Evolutionary conservation across 441 rosid genomes (phyloP).

Genomic region (Populus hybrid): DNA sequence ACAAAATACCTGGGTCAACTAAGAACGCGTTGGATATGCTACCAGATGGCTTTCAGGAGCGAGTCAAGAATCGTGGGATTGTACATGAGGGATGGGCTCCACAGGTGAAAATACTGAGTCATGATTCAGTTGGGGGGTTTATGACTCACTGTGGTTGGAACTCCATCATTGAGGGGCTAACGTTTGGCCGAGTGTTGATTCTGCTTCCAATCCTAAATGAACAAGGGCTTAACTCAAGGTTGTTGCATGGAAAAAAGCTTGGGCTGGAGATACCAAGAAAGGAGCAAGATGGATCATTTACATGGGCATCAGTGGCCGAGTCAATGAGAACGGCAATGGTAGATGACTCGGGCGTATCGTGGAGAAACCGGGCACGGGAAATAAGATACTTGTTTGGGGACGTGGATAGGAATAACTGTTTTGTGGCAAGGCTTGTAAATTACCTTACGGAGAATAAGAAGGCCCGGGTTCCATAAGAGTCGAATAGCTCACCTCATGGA

Average conservation of each 20-base stretch:
- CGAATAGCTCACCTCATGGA: too few relatives aligned
- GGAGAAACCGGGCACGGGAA: conserved; percentile 26
- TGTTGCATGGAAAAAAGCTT: conserved; percentile 41
- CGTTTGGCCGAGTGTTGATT: conserved; percentile 35
- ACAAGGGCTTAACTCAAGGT: conserved; percentile 63
- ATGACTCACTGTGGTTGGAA: conserved; percentile 82
- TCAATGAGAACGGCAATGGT: conserved; percentile 35
- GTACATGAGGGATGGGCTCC: conserved; percentile 49
- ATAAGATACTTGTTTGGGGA: conserved; percentile 31
- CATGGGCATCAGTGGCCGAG: conserved; percentile 43
- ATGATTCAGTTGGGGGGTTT: conserved; percentile 12
- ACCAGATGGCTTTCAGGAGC: conserved; percentile 20
- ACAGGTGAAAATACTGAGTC: conserved; percentile 58
- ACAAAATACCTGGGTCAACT: conserved; percentile 32
- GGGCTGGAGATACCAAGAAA: conserved; percentile 52
- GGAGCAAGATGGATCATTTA: conserved; percentile 52
- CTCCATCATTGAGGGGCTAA: conserved; percentile 49
- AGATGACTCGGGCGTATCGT: conserved; percentile 31
- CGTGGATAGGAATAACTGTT: conserved; percentile 21
- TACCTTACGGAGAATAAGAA: conserved; percentile 17
- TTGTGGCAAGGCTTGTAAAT: conserved; percentile 19
- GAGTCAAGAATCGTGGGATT: conserved; percentile 23
- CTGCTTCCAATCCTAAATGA: conserved; percentile 47
- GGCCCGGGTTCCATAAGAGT: neutral
- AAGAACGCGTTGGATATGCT: conserved; percentile 19